These are phyloP conservation scores for Gracilaria gracilis DNA, from an alignment of 23 red algal genomes.

Conservation along the genomic window DNA sequence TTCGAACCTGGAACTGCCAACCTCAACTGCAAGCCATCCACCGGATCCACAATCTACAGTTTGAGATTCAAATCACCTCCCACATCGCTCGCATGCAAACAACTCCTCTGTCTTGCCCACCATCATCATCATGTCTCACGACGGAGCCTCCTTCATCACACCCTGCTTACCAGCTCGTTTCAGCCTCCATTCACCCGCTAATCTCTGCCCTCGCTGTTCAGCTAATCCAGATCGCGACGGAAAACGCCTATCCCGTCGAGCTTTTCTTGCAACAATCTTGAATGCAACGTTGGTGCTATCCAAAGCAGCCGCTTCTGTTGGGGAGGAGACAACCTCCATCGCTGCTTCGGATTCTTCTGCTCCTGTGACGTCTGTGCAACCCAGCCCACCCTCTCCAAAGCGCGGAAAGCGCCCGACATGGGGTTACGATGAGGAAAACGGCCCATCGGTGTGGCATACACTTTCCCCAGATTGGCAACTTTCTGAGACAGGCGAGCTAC, in stretches of 20 bases:
- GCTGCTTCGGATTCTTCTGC: background rate
- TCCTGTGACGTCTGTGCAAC: background rate
- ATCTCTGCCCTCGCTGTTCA: slow-evolving; percentile 16
- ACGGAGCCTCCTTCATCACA: slow-evolving; percentile 7
- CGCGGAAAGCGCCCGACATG: slow-evolving; percentile 25
- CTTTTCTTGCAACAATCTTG: slow-evolving; percentile 16
- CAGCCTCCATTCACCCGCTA: background rate
- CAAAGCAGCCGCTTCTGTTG: background rate
- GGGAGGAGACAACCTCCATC: background rate
- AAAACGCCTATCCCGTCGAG: background rate
- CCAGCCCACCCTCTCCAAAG: slow-evolving; percentile 2
- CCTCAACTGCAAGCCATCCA: too few relatives aligned
- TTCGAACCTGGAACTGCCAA: too few relatives aligned
- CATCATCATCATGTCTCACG: background rate
- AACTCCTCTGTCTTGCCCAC: background rate
- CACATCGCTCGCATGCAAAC: too few relatives aligned
- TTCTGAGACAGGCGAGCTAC: slow-evolving; percentile 17
- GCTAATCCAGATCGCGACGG: background rate
- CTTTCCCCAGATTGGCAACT: slow-evolving; percentile 49
- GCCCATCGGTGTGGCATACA: slow-evolving; percentile 45
- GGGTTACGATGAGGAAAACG: slow-evolving; percentile 44
- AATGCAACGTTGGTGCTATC: slow-evolving; percentile 3
- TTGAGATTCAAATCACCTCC: background rate
- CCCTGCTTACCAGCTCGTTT: background rate
- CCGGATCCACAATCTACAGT: background rate